Conservation (phyloP, 495 filamentous ascomycete genomes). For the Oidiodendron maius region DNA sequence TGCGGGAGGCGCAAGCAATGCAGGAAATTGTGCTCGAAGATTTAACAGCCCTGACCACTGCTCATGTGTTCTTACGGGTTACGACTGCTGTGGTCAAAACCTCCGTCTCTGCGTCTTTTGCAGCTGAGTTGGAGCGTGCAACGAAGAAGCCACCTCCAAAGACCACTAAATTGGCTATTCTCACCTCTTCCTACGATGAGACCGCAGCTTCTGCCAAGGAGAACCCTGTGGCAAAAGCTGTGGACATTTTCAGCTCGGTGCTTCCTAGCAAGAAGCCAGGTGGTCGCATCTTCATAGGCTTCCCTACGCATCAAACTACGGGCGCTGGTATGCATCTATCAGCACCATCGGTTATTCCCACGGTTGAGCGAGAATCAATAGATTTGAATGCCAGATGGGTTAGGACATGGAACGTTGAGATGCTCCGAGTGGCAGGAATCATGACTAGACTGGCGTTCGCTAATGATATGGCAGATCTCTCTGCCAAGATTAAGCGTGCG, state of each 20-base stretch:
- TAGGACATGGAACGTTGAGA: constrained; percentile 91
- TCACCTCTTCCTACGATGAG: constrained; percentile 89
- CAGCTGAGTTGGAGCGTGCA: constrained; percentile 85
- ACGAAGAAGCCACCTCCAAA: constrained; percentile 96
- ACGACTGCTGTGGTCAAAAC: constrained; percentile 78
- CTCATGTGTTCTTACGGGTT: constrained; percentile 80
- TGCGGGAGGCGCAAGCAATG: constrained; percentile 43
- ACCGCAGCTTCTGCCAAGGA: constrained; percentile 26
- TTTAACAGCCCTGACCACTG: constrained; percentile 55
- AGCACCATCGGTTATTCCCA: constrained; percentile 95
- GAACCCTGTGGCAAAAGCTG: constrained; percentile 26
- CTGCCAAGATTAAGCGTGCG: constrained; percentile 43
- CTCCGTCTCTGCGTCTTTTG: constrained; percentile 57
- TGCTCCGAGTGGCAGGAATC: constrained; percentile 86
- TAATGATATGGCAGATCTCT: constrained; percentile 75
- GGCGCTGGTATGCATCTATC: constrained; percentile 93
- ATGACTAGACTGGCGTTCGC: constrained; percentile 81
- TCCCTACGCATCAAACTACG: constrained; percentile 95
- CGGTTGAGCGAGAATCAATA: constrained; percentile 95
- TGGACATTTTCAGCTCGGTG: constrained; percentile 84
- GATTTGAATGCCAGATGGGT: constrained; percentile 95
- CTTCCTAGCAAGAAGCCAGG: constrained; percentile 71
- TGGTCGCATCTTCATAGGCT: constrained; percentile 93
- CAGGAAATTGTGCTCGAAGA: constrained; percentile 60
- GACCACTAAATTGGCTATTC: constrained; percentile 71